These are phyloP conservation scores for Xylaria sp. DNA, from an alignment of 2,329 filamentous ascomycete species.

Conservation along the genomic window DNA sequence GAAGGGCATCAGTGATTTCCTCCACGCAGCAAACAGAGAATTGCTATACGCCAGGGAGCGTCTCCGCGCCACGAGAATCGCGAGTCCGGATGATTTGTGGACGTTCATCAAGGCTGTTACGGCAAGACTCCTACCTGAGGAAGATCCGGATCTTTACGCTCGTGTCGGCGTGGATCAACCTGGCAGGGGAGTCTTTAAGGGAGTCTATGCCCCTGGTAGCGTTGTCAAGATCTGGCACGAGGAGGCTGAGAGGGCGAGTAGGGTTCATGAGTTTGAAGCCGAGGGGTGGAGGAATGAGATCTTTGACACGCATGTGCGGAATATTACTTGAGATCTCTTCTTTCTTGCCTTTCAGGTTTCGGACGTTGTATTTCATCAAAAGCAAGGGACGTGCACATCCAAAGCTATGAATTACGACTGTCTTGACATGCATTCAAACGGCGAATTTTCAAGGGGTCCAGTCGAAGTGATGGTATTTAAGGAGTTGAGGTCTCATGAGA, in stretches of 20 bases:
- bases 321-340: conserved; percentile 7
- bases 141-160: conserved; percentile 71
- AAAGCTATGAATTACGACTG: too few relatives aligned
- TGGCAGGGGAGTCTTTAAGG: conserved; percentile 62
- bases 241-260: conserved; percentile 61
- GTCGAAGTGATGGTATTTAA: too few relatives aligned
- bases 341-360: not conserved
- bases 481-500: too few relatives aligned
- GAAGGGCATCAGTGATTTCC: conserved; percentile 60
- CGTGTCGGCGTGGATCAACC: conserved; percentile 61
- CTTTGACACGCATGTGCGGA: conserved; percentile 49
- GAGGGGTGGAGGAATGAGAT: conserved; percentile 56
- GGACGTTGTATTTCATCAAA: too few relatives aligned
- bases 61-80: conserved; percentile 77
- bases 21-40: conserved; percentile 76
- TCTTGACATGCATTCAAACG: not conserved
- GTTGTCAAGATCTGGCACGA: conserved; percentile 86
- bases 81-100: conserved; percentile 69
- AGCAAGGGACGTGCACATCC: not conserved
- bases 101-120: conserved; percentile 80
- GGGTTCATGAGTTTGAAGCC: conserved; percentile 56
- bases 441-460: not conserved
- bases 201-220: conserved; percentile 83
- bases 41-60: conserved; percentile 81
- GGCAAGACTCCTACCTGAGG: conserved; percentile 65